Conservation (phyloP, 345 rosid species). For the Crucihimalaya himalaica region DNA sequence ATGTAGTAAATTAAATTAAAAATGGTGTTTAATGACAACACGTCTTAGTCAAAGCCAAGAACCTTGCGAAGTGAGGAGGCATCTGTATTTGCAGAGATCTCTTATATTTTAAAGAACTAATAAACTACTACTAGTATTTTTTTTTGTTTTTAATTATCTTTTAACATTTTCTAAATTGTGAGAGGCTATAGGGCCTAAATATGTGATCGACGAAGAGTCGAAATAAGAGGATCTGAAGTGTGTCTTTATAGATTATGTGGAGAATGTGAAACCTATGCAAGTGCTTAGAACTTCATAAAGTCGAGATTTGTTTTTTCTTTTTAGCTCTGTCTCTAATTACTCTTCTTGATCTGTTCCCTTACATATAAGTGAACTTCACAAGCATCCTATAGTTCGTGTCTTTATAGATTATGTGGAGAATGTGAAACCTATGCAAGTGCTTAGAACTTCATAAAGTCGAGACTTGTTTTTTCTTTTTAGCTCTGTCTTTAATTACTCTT, state of each 20-base stretch:
- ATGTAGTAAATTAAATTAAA: not conserved
- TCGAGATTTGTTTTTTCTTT: not conserved
- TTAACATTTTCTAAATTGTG: not conserved
- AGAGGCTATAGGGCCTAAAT: not conserved
- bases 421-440: not conserved
- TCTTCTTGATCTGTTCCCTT: not conserved
- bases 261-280: not conserved
- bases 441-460: not conserved
- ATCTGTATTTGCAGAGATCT: not conserved
- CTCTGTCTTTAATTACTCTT: not conserved
- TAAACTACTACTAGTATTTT: too few relatives aligned
- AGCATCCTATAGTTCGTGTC: not conserved
- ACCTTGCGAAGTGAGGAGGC: not conserved
- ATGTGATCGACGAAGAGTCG: too few relatives aligned
- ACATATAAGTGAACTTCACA: too few relatives aligned
- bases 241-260: not conserved
- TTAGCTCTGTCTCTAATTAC: not conserved
- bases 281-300: not conserved
- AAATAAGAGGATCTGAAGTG: too few relatives aligned
- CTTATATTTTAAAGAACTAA: too few relatives aligned
- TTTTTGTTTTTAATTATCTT: not conserved
- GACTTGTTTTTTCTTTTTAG: not conserved
- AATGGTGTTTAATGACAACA: not conserved
- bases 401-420: not conserved
- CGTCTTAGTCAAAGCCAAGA: not conserved